Percentiles rank a stretch among this genome's conserved stretches.
Evolutionary conservation across 179 eudicot species (phyloP).

Genomic region (Beta macrorhiza): DNA sequence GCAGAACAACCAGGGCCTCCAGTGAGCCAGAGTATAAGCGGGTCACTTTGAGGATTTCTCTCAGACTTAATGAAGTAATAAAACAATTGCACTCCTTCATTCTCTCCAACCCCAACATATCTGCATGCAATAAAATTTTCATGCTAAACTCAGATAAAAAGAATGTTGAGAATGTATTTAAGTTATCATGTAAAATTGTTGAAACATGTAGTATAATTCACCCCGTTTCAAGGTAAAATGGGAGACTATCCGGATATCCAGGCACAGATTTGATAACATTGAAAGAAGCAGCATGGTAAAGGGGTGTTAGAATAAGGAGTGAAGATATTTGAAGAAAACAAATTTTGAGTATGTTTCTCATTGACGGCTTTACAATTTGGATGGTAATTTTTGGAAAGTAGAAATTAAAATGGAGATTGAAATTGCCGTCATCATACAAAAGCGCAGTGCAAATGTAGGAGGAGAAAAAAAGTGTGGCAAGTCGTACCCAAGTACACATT

Average conservation of each 20-base stretch:
- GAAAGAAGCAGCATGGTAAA: not conserved
- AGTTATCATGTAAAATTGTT: not conserved
- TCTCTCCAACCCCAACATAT: constrained; percentile 21
- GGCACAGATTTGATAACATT: constrained; percentile 8
- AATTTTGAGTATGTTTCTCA: not conserved
- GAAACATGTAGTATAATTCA: not conserved
- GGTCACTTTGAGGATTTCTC: constrained; percentile 16
- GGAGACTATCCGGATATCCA: constrained; percentile 19
- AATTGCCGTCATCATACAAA: no score
- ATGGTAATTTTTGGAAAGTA: not conserved
- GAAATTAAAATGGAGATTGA: not conserved
- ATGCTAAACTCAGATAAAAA: not conserved
- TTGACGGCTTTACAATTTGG: not conserved
- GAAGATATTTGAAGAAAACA: not conserved
- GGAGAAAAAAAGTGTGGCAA: no score
- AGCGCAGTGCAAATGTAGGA: no score
- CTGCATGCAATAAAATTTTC: not conserved
- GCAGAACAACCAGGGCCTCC: constrained; percentile 32
- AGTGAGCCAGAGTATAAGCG: constrained; percentile 26
- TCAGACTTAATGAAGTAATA: constrained; percentile 24
- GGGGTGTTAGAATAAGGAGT: not conserved
- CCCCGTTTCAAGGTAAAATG: constrained; percentile 22
- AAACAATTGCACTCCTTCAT: constrained; percentile 12
- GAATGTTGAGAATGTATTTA: not conserved
- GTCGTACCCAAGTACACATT: no score